A percentile compares a stretch with the other conserved stretches of the same genome.
These are phyloP conservation scores for Scorias spongiosa DNA, from an alignment of 2,329 filamentous ascomycete genomes.

Conservation along the genomic window DNA sequence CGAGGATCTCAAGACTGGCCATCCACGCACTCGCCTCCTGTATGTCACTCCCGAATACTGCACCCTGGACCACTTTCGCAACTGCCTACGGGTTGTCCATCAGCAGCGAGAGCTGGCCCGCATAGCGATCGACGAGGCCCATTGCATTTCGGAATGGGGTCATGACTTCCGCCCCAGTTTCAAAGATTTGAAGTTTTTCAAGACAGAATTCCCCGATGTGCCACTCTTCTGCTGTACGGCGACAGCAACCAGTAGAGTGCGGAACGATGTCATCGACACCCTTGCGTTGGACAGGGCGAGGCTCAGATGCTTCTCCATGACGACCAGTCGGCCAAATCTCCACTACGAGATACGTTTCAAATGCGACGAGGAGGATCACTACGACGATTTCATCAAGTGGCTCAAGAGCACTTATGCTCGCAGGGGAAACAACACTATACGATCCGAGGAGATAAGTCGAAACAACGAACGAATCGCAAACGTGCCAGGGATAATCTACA, in stretches of 20 bases:
- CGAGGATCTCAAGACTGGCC: slow-evolving; percentile 71
- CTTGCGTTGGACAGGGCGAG: slow-evolving; percentile 51
- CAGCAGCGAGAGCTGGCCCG: slow-evolving; percentile 72
- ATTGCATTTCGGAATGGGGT: slow-evolving; percentile 96
- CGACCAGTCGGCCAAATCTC: slow-evolving; percentile 68
- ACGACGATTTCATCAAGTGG: slow-evolving; percentile 62
- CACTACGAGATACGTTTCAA: slow-evolving; percentile 85
- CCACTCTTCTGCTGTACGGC: slow-evolving; percentile 89
- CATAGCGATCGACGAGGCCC: slow-evolving; percentile 83
- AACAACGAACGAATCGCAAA: slow-evolving; percentile 40
- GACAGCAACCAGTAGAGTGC: slow-evolving; percentile 68
- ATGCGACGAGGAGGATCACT: slow-evolving; percentile 57
- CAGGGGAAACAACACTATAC: slow-evolving; percentile 41
- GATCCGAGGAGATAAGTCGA: slow-evolving; percentile 43
- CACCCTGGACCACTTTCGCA: slow-evolving; percentile 60
- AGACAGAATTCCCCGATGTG: slow-evolving; percentile 63
- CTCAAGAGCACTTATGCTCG: slow-evolving; percentile 57
- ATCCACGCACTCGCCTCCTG: slow-evolving; percentile 66
- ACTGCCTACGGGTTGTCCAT: slow-evolving; percentile 56
- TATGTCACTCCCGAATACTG: slow-evolving; percentile 93
- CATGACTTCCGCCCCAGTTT: slow-evolving; percentile 94
- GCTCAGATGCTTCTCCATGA: slow-evolving; percentile 65
- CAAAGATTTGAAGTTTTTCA: slow-evolving; percentile 75
- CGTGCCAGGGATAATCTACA: slow-evolving; percentile 68
- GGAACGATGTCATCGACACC: slow-evolving; percentile 65